Conservation (phyloP, 805 yeast genomes). For the Yarrowia phangngaensis region DNA sequence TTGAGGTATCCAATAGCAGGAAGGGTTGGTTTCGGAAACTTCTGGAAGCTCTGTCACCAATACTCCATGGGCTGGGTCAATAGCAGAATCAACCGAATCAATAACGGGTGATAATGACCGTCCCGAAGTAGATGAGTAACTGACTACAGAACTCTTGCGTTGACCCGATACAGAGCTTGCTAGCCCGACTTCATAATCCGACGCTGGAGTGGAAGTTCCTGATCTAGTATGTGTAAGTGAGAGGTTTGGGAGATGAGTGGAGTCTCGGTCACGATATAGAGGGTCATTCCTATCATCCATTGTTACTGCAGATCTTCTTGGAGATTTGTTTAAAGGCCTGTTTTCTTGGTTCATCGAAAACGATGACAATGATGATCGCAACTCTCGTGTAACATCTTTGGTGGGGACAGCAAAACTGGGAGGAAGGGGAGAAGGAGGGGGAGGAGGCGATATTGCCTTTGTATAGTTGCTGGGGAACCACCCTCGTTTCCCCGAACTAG, state of each 20-base stretch:
- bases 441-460: not conserved
- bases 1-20: conserved; percentile 40
- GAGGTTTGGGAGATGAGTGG: not conserved
- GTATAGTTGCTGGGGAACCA: conserved; percentile 79
- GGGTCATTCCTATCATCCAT: too few relatives aligned
- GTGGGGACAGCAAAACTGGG: not conserved
- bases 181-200: conserved; percentile 15
- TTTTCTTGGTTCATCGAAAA: conserved; percentile 10
- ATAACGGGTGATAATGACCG: conserved; percentile 25
- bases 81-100: conserved; percentile 8
- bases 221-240: conserved; percentile 11
- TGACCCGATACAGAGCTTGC: conserved; percentile 11
- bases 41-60: conserved; percentile 15
- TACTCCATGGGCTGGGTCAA: conserved; percentile 13
- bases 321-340: too few relatives aligned
- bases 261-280: conserved; percentile 5
- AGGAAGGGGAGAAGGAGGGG: not conserved
- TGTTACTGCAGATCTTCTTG: too few relatives aligned
- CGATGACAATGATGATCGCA: conserved; percentile 12
- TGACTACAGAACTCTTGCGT: conserved; percentile 30
- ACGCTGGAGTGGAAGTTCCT: conserved; percentile 18
- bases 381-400: conserved; percentile 8
- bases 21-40: conserved; percentile 26
- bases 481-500: conserved; percentile 54
- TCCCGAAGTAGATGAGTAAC: conserved; percentile 29